These are phyloP conservation scores for Suillus brevipes DNA, from an alignment of 768 basidiomycete genomes.

Conservation along the genomic window DNA sequence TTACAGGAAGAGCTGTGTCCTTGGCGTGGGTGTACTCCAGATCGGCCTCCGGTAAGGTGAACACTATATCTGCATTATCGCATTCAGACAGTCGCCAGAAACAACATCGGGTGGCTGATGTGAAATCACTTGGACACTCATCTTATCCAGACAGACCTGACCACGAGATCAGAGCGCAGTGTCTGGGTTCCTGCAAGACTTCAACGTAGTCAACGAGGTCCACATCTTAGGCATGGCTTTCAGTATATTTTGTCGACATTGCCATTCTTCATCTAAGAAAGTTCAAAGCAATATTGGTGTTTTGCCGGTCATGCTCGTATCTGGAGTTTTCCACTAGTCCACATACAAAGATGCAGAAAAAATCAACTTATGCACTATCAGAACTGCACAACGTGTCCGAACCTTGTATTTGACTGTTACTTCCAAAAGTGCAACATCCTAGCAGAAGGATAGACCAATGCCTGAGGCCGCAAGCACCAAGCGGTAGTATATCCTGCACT, in stretches of 20 bases:
- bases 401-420: too few species aligned
- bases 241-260: background rate
- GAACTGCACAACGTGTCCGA: background rate
- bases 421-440: background rate
- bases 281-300: background rate
- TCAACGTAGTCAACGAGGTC: background rate
- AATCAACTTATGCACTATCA: background rate
- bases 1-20: background rate
- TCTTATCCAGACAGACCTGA: background rate
- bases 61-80: background rate
- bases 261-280: background rate
- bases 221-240: background rate
- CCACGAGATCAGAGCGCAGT: background rate
- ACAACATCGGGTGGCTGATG: background rate
- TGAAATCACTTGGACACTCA: background rate
- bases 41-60: background rate
- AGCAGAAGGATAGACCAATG: background rate
- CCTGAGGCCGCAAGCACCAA: too few species aligned
- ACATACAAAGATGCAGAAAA: background rate
- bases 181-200: background rate
- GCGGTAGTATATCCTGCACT: background rate
- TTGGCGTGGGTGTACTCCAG: background rate
- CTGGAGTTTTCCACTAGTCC: background rate
- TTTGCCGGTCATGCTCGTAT: background rate
- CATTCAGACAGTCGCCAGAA: background rate